Evolutionary conservation across 331 rosid species (phyloP).

Genomic region (Saraca asoca): DNA sequence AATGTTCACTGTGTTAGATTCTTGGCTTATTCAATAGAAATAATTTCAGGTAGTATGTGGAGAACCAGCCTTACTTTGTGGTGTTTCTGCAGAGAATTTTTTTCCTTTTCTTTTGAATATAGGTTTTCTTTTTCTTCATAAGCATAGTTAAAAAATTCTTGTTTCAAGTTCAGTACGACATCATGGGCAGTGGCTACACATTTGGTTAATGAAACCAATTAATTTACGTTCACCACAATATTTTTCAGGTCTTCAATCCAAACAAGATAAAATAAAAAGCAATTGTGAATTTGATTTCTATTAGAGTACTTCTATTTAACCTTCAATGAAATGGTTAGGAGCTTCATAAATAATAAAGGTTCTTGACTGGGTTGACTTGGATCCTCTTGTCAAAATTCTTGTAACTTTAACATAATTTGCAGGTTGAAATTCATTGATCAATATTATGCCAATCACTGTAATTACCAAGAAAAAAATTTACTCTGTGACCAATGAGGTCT

Average conservation of each 20-base stretch:
- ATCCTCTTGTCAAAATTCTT: too few relatives aligned
- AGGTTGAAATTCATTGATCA: neutral
- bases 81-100: neutral
- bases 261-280: neutral
- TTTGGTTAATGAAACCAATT: constrained; percentile 15
- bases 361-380: too few relatives aligned
- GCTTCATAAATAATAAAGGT: neutral
- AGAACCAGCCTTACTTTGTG: constrained; percentile 9
- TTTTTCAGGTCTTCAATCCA: constrained; percentile 7
- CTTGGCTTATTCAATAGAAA: too few relatives aligned
- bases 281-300: neutral
- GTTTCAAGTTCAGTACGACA: neutral
- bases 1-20: too few relatives aligned
- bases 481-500: neutral
- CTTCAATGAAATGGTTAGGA: neutral
- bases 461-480: neutral
- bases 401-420: too few relatives aligned
- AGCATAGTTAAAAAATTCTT: neutral
- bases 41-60: too few relatives aligned
- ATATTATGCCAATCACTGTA: neutral
- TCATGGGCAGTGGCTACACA: neutral
- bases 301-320: neutral
- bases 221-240: neutral
- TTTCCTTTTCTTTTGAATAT: neutral
- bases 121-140: neutral